These are phyloP conservation scores for Chrysanthemum lavandulifolium DNA, from an alignment of 129 eudicot genomes.

Conservation along the genomic window DNA sequence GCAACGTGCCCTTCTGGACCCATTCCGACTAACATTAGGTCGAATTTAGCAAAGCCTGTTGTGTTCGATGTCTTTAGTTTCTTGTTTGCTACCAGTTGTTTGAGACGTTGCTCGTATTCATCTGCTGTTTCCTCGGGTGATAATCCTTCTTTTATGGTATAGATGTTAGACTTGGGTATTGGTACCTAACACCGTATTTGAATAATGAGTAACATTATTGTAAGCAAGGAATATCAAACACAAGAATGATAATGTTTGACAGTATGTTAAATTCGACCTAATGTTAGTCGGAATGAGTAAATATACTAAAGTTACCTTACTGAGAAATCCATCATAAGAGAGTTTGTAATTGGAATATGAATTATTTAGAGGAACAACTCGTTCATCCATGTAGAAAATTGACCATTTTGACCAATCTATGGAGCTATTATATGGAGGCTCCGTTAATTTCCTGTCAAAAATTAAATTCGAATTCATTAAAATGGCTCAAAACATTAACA, in stretches of 20 bases:
- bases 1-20: conserved; percentile 83
- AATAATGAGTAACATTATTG: not conserved
- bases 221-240: not conserved
- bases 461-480: too few relatives aligned
- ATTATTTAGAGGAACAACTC: too few relatives aligned
- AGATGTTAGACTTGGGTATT: conserved; percentile 50
- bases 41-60: conserved; percentile 58
- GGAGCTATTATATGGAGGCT: too few relatives aligned
- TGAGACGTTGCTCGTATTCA: conserved; percentile 54
- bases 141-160: conserved; percentile 46
- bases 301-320: too few relatives aligned
- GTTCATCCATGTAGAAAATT: too few relatives aligned
- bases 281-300: too few relatives aligned
- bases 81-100: conserved; percentile 39
- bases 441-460: too few relatives aligned
- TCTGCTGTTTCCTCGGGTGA: conserved; percentile 61
- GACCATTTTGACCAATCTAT: too few relatives aligned
- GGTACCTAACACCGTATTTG: conserved; percentile 40
- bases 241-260: not conserved
- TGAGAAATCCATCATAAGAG: too few relatives aligned
- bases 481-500: too few relatives aligned
- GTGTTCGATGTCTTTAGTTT: conserved; percentile 30
- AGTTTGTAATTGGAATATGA: too few relatives aligned
- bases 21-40: conserved; percentile 69
- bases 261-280: too few relatives aligned